phyloP scores from a whole-genome alignment of 768 basidiomycete genomes.

The Mycena floridula region DNA sequence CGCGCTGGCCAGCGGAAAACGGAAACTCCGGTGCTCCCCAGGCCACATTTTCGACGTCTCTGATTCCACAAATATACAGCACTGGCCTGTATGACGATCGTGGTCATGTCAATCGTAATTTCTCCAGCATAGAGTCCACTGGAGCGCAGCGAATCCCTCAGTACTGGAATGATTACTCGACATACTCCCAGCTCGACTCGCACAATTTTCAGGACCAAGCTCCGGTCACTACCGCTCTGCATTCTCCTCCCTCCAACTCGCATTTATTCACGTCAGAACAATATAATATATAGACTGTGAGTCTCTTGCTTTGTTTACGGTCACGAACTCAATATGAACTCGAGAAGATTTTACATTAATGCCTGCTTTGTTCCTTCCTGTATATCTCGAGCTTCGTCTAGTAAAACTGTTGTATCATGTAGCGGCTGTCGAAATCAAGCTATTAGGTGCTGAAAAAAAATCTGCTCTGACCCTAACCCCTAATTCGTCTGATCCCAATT shows the following conservation, averaged over 20 bases:
- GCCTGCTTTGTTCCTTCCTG: too few species aligned
- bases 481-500: too few species aligned
- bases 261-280: conserved; percentile 20
- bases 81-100: conserved; percentile 60
- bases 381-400: too few species aligned
- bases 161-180: conserved; percentile 51
- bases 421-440: too few species aligned
- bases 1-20: conserved; percentile 37
- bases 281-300: too few species aligned
- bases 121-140: not conserved
- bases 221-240: conserved; percentile 1
- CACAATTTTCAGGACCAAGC: conserved; percentile 23
- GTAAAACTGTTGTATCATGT: too few species aligned
- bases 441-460: too few species aligned
- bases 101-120: not conserved
- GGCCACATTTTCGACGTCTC: conserved; percentile 59
- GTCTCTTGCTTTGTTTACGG: too few species aligned
- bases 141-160: conserved; percentile 16
- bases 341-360: too few species aligned
- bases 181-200: conserved; percentile 42
- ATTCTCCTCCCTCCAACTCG: too few species aligned
- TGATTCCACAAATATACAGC: conserved; percentile 70
- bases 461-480: too few species aligned
- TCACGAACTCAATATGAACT: too few species aligned
- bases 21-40: conserved; percentile 18